Evolutionary conservation across 2,329 filamentous ascomycete species (phyloP).

Genomic region (Blumeria hordei): DNA sequence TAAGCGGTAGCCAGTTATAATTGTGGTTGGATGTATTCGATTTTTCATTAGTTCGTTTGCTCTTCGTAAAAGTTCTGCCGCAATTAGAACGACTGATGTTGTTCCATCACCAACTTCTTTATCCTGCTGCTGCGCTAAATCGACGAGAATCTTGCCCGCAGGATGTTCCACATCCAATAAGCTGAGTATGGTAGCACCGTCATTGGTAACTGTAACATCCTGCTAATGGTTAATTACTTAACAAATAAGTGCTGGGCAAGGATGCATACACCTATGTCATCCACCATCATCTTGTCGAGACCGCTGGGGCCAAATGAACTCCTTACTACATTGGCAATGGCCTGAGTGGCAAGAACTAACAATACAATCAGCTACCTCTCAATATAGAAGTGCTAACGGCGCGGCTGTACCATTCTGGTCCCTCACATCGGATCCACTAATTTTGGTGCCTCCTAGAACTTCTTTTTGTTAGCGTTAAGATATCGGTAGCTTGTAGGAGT

Average conservation of each 20-base stretch:
- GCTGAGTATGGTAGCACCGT: slow-evolving; percentile 88
- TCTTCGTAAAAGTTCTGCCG: slow-evolving; percentile 75
- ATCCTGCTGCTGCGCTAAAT: slow-evolving; percentile 93
- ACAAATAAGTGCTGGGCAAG: neutral
- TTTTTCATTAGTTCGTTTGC: slow-evolving; percentile 99
- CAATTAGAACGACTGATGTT: slow-evolving; percentile 92
- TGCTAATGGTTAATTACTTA: slow-evolving; percentile 16
- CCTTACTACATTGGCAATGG: slow-evolving; percentile 96
- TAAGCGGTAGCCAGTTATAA: slow-evolving; percentile 93
- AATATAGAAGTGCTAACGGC: neutral
- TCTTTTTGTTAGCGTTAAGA: slow-evolving; percentile 13
- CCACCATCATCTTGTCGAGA: slow-evolving; percentile 99
- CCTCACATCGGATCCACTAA: slow-evolving; percentile 84
- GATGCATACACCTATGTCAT: slow-evolving; percentile 70
- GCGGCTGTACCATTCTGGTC: slow-evolving; percentile 63
- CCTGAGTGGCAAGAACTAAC: slow-evolving; percentile 74
- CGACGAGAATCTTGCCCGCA: slow-evolving; percentile 92
- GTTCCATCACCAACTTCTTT: slow-evolving; percentile 98
- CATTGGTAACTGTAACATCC: slow-evolving; percentile 98
- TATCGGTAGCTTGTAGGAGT: neutral
- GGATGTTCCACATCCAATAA: slow-evolving; percentile 94
- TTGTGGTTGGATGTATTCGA: slow-evolving; percentile 97
- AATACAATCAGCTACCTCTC: slow-evolving; percentile 4
- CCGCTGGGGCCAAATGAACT: slow-evolving; percentile 94
- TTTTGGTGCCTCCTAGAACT: slow-evolving; percentile 91